Percentiles rank a stretch among this genome's conserved stretches.
Conservation (phyloP, 495 filamentous ascomycete species). For the Xylaria flabelliformis region DNA sequence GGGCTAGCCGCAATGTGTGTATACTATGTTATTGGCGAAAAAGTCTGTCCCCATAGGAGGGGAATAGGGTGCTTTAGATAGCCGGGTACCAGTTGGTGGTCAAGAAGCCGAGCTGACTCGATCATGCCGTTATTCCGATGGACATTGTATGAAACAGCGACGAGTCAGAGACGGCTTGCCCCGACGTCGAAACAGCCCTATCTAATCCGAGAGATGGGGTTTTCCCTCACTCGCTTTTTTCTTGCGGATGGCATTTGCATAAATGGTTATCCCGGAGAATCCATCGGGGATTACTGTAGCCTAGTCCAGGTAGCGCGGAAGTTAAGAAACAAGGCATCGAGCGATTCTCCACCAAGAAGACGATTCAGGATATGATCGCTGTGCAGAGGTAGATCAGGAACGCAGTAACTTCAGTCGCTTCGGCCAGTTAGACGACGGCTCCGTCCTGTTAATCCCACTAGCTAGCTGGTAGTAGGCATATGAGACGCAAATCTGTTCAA, state of each 20-base stretch:
- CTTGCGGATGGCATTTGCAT: background rate
- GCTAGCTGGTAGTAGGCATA: background rate
- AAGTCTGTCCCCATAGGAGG: background rate
- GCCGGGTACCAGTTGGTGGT: background rate
- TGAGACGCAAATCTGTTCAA: background rate
- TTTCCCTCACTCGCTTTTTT: background rate
- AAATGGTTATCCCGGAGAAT: background rate
- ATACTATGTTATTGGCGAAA: background rate
- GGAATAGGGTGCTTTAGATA: background rate
- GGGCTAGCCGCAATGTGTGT: background rate
- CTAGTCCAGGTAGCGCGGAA: background rate
- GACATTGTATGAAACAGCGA: background rate
- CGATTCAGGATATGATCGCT: background rate
- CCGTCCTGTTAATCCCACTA: background rate
- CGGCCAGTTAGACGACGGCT: background rate
- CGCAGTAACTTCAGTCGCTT: background rate
- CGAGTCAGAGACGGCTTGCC: slow-evolving; percentile 7
- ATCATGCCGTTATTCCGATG: background rate
- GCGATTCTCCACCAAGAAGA: background rate
- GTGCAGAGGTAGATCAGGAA: background rate
- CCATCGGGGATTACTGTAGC: background rate
- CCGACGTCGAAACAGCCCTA: background rate
- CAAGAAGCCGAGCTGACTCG: slow-evolving; percentile 12
- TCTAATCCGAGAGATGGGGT: background rate
- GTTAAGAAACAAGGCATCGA: background rate